Evolutionary conservation across 1,284 basidiomycete genomes (phyloP).

Genomic region (Garcileccinum viscosum): DNA sequence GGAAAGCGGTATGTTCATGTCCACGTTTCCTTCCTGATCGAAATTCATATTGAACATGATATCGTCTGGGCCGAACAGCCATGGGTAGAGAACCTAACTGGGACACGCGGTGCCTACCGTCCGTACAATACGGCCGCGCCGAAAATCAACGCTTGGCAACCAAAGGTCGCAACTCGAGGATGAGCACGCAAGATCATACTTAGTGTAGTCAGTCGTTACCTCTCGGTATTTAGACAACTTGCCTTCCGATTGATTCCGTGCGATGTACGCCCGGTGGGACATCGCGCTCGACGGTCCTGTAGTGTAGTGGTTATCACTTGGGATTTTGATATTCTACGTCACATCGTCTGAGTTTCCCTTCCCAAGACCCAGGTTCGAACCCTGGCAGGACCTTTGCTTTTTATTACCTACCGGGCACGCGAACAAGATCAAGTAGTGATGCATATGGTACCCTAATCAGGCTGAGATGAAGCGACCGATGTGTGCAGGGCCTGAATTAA

Average conservation of each 20-base stretch:
- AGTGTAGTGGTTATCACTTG: conserved; percentile 40
- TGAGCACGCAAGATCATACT: conserved; percentile 10
- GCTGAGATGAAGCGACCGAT: too few species aligned
- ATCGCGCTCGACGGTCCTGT: conserved; percentile 21
- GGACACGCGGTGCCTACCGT: conserved; percentile 87
- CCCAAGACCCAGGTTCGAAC: conserved; percentile 37
- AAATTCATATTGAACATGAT: background rate
- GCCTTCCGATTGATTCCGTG: background rate
- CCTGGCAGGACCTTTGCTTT: conserved; percentile 32
- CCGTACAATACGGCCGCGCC: conserved; percentile 86
- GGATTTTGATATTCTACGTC: too few species aligned
- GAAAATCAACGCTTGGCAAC: conserved; percentile 86
- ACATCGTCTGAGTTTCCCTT: too few species aligned
- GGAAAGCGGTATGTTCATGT: conserved; percentile 76
- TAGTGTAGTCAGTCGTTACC: background rate
- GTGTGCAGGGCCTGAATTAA: too few species aligned
- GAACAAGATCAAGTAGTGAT: too few species aligned
- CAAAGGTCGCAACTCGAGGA: conserved; percentile 65
- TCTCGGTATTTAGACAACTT: background rate
- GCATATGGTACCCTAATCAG: too few species aligned
- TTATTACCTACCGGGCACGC: too few species aligned
- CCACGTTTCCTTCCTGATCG: background rate
- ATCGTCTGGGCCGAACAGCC: conserved; percentile 51
- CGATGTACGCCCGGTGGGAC: background rate
- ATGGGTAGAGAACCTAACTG: conserved; percentile 87